Percentiles rank a stretch among this genome's conserved stretches.
phyloP scores from a whole-genome alignment of 805 yeast genomes.

The Hanseniaspora lachancei region DNA sequence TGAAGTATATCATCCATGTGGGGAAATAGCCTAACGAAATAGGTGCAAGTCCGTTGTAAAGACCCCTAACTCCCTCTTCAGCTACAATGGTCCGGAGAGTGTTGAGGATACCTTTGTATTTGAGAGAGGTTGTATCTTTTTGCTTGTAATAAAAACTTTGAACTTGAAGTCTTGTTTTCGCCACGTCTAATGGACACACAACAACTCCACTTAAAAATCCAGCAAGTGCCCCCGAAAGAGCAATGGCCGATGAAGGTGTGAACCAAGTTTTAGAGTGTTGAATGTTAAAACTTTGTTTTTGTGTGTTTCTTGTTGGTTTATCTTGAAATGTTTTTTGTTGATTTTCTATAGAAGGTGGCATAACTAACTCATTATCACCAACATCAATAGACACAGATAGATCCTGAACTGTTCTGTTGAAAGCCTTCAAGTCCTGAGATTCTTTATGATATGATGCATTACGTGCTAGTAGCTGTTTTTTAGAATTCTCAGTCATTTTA shows the following conservation, averaged over 20 bases:
- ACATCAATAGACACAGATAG: conserved; percentile 1
- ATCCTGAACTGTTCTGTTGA: neutral
- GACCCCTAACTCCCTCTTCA: conserved; percentile 73
- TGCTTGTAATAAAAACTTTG: conserved; percentile 38
- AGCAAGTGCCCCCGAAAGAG: conserved; percentile 84
- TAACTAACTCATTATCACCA: conserved; percentile 4
- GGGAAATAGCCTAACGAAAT: conserved; percentile 89
- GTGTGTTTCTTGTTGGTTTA: neutral
- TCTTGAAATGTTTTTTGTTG: neutral
- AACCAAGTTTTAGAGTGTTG: neutral
- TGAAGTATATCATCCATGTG: conserved; percentile 92
- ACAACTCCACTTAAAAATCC: conserved; percentile 80
- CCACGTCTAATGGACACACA: conserved; percentile 93
- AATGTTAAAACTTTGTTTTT: neutral
- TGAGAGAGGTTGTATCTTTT: conserved; percentile 18
- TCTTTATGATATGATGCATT: neutral
- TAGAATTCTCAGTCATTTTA: neutral
- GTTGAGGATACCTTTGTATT: conserved; percentile 47
- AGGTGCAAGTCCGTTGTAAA: conserved; percentile 87
- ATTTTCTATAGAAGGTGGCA: neutral
- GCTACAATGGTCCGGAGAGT: conserved; percentile 51
- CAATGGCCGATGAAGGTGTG: conserved; percentile 40
- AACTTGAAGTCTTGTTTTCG: conserved; percentile 87
- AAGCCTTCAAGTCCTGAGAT: neutral
- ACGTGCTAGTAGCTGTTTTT: neutral